Base-by-base conservation (phyloP, 768 basidiomycete species). In the Boletus edulis region DNA sequence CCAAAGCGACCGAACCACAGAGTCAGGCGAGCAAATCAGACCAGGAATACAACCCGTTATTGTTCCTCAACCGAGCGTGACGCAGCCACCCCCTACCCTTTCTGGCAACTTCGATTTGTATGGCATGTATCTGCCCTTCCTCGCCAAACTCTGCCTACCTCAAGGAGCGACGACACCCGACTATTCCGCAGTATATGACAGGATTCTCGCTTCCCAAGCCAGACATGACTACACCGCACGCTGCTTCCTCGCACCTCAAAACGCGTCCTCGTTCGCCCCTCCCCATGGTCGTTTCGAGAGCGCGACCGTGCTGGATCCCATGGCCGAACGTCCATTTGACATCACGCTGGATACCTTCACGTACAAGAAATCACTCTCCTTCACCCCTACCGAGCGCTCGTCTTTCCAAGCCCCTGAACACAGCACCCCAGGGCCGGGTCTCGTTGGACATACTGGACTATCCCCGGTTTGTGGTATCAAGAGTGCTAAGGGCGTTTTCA, bases 21-120 rank as follows among this genome's bases (percentile, higher is more conserved):
- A 57, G n/a, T 15, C 38, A 24, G 20, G 22, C 37, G 52, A 46
- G 11, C 37, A 51, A 32, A 45, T 0, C 31, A 49, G 49, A 38
- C 48, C 53, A 8, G 46, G 32, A 18, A 20, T 50, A 37, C 52
- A 64, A 5, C 57, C 60, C 29, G 9, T 53, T 2, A 18, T 57
- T 14, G 32, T 55, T 11, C 32, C 46, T 2, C 60, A 62, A 39
- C 56, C 51, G 13, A 27, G 12, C 35, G n/a, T 47, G n/a, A 14
- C 57, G 32, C 42, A 52, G 4, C 55, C 35, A n/a, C 18, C 46
- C 12, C 63, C 62, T 3, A 42, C 46, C 11, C 60, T 71, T 22
- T 62, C 66, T 8, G 75, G 76, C 6, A 75, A 68, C 40, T 75
- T 76, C 41, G 76, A 76, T 62, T 42, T 76, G 34, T 76, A 76